A percentile compares a stretch with the other conserved stretches of the same genome.
phyloP scores from a whole-genome alignment of 2,329 filamentous ascomycete species.

The Penicillium fuscoglaucum region DNA sequence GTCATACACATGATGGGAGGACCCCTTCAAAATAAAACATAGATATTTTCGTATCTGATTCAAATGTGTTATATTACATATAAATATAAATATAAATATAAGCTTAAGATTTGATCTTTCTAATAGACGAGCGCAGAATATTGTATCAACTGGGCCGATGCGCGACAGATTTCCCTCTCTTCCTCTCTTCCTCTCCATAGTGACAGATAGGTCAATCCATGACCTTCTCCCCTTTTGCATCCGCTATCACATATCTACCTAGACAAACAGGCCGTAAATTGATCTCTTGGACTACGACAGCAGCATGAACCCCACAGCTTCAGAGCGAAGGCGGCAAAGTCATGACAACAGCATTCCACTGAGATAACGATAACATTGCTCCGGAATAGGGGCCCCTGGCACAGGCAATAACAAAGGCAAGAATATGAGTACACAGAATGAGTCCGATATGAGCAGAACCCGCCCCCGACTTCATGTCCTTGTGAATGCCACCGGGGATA shows the following conservation, averaged over 20 bases:
- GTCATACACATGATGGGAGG: slow-evolving; percentile 18
- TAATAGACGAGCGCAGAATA: not conserved
- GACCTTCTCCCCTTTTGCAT: not conserved
- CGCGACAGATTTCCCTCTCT: not conserved
- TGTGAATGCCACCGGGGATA: too few relatives aligned
- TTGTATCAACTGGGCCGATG: not conserved
- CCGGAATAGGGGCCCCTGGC: not conserved
- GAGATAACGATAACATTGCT: not conserved
- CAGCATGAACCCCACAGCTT: not conserved
- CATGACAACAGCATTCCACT: not conserved
- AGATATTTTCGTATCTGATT: not conserved
- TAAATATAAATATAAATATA: fast-evolving
- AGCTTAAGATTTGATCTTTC: not conserved
- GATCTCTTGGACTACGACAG: not conserved
- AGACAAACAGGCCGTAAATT: not conserved
- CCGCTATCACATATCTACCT: not conserved
- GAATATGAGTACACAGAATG: too few relatives aligned
- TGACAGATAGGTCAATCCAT: not conserved
- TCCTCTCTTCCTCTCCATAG: not conserved
- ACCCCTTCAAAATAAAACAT: not conserved
- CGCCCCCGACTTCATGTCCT: too few relatives aligned
- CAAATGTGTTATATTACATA: not conserved
- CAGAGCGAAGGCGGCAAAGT: not conserved
- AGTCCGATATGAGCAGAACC: too few relatives aligned
- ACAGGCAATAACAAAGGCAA: not conserved